These are phyloP conservation scores for Globisporangium takayamanum DNA, from an alignment of 352 stramenopile genomes.

Conservation along the genomic window DNA sequence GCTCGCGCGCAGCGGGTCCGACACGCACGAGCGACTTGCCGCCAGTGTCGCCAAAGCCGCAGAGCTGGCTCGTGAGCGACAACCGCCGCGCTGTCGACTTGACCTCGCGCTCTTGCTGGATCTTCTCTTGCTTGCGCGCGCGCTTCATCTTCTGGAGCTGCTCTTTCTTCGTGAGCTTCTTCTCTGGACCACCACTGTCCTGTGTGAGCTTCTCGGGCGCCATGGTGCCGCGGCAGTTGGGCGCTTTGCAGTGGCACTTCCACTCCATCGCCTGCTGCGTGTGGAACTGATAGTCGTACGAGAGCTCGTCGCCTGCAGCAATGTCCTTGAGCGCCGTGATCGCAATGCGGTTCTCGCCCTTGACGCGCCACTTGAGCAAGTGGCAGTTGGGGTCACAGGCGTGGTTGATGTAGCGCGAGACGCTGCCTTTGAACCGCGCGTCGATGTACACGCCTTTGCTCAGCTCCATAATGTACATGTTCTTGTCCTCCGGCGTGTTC, in stretches of 20 bases:
- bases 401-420: slow-evolving; percentile 97
- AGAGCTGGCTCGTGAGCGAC: slow-evolving; percentile 56
- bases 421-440: slow-evolving; percentile 89
- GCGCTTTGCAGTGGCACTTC: slow-evolving; percentile 81
- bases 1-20: slow-evolving; percentile 47
- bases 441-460: slow-evolving; percentile 93
- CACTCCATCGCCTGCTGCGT: slow-evolving; percentile 82
- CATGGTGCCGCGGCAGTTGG: slow-evolving; percentile 83
- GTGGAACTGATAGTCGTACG: slow-evolving; percentile 94
- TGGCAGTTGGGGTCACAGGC: slow-evolving; percentile 95
- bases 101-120: slow-evolving; percentile 57
- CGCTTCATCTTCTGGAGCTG: slow-evolving; percentile 60
- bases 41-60: slow-evolving; percentile 35
- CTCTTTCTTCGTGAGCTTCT: slow-evolving; percentile 83
- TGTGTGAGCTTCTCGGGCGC: slow-evolving; percentile 73
- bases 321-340: slow-evolving; percentile 91
- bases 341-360: slow-evolving; percentile 88
- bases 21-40: slow-evolving; percentile 56
- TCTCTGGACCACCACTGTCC: slow-evolving; percentile 18
- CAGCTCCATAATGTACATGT: slow-evolving; percentile 96
- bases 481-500: slow-evolving; percentile 90
- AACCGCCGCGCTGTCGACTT: slow-evolving; percentile 58
- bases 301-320: slow-evolving; percentile 84
- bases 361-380: slow-evolving; percentile 93
- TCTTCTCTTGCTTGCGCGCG: slow-evolving; percentile 53